Percentiles rank a stretch among this genome's conserved stretches.
Evolutionary conservation across 371 early-diverging fungal species (phyloP).

Genomic region (Syncephalis plumigaleata): DNA sequence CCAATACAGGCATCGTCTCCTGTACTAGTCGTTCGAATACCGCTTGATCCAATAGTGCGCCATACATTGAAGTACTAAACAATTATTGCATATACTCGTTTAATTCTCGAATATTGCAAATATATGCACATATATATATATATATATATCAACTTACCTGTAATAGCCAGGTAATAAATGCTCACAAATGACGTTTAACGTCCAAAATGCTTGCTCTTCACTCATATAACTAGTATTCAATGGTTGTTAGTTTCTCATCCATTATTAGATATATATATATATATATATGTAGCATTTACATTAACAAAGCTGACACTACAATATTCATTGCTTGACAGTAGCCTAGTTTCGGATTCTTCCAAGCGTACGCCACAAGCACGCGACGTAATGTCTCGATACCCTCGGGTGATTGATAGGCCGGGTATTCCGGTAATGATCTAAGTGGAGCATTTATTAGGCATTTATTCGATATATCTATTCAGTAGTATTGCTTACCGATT

Average conservation of each 20-base stretch:
- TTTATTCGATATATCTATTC: background rate
- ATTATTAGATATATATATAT: too few relatives aligned
- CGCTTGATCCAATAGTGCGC: slow-evolving; percentile 85
- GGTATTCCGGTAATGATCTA: slow-evolving; percentile 72
- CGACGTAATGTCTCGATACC: slow-evolving; percentile 82
- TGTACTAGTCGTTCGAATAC: slow-evolving; percentile 80
- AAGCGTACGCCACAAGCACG: slow-evolving; percentile 73
- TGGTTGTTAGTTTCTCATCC: background rate
- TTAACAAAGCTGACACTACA: slow-evolving; percentile 80
- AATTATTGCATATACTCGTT: too few relatives aligned
- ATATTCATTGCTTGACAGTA: slow-evolving; percentile 99
- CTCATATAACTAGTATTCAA: slow-evolving; percentile 41
- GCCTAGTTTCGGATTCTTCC: slow-evolving; percentile 79
- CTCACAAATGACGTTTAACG: slow-evolving; percentile 73
- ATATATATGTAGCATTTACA: slow-evolving; percentile 24
- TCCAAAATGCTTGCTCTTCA: slow-evolving; percentile 96
- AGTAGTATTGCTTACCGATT: slow-evolving; percentile 32
- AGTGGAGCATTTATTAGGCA: slow-evolving; percentile 8
- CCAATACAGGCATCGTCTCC: slow-evolving; percentile 58
- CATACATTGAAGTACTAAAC: slow-evolving; percentile 83
- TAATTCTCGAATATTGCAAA: background rate
- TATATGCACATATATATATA: background rate
- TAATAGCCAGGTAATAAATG: slow-evolving; percentile 87
- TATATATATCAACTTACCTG: slow-evolving; percentile 13
- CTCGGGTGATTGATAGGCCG: slow-evolving; percentile 77